Evolutionary conservation across 768 basidiomycete genomes (phyloP).

Genomic region (Leccinum broughii): DNA sequence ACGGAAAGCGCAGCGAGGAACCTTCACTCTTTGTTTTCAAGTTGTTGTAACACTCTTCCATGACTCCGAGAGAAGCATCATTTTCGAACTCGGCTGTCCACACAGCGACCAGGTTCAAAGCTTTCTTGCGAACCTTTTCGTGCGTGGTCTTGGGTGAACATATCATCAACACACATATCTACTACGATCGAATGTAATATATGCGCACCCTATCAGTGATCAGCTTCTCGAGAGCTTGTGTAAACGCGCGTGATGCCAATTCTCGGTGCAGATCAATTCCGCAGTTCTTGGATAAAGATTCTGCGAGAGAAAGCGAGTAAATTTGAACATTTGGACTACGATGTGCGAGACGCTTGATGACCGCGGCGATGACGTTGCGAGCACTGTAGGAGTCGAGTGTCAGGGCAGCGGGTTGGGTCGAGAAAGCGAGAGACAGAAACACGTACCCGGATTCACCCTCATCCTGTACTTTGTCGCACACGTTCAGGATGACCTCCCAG

Average conservation of each 20-base stretch:
- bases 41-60: constrained; percentile 85
- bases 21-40: constrained; percentile 79
- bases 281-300: constrained; percentile 92
- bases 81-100: constrained; percentile 87
- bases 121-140: constrained; percentile 82
- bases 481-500: constrained; percentile 90
- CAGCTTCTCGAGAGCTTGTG: constrained; percentile 82
- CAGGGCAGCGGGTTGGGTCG: constrained; percentile 12
- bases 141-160: constrained; percentile 69
- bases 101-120: constrained; percentile 67
- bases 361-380: constrained; percentile 76
- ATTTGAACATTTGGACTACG: constrained; percentile 97
- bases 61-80: constrained; percentile 78
- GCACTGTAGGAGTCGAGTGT: constrained; percentile 56
- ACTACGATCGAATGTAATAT: neutral
- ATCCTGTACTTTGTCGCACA: constrained; percentile 96
- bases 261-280: constrained; percentile 79
- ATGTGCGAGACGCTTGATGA: constrained; percentile 90
- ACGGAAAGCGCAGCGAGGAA: neutral
- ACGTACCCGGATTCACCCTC: constrained; percentile 84
- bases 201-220: constrained; percentile 79
- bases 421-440: neutral
- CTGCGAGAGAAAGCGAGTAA: constrained; percentile 84
- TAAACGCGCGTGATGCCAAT: constrained; percentile 88
- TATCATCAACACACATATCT: constrained; percentile 12